These are phyloP conservation scores for Cyberlindnera xishuangbannaensis DNA, from an alignment of 805 yeast species.

Conservation along the genomic window DNA sequence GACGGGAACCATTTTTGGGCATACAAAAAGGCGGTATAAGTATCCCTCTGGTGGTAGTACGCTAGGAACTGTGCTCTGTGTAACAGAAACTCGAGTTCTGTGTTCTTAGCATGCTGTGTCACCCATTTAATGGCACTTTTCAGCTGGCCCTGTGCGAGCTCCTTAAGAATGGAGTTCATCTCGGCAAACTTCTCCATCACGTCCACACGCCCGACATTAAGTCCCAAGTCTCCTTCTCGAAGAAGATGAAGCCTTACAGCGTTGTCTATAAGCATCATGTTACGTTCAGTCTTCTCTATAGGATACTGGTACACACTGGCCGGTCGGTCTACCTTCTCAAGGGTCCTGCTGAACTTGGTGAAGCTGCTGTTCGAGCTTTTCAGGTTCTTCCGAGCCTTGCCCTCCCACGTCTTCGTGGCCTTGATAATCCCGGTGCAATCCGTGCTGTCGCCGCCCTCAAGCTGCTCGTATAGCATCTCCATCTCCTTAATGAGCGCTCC, in stretches of 20 bases:
- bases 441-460: neutral
- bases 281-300: conserved; percentile 20
- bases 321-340: conserved; percentile 28
- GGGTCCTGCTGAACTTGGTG: conserved; percentile 25
- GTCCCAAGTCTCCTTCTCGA: conserved; percentile 39
- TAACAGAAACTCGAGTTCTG: conserved; percentile 38
- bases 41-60: conserved; percentile 22
- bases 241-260: conserved; percentile 42
- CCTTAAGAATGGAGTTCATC: conserved; percentile 26
- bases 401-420: conserved; percentile 26
- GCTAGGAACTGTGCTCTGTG: conserved; percentile 38
- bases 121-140: conserved; percentile 49
- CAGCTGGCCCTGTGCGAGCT: conserved; percentile 35
- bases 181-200: conserved; percentile 24
- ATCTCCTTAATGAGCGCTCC: conserved; percentile 4
- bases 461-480: conserved; percentile 3
- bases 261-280: conserved; percentile 27
- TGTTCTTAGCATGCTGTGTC: conserved; percentile 16
- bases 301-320: conserved; percentile 31
- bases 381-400: conserved; percentile 22
- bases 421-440: no score
- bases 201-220: conserved; percentile 25
- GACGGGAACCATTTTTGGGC: conserved; percentile 37
- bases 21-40: conserved; percentile 35
- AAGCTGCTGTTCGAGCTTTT: conserved; percentile 24